Evolutionary conservation across 2,329 filamentous ascomycete genomes (phyloP).

Genomic region (Fusarium sp.): DNA sequence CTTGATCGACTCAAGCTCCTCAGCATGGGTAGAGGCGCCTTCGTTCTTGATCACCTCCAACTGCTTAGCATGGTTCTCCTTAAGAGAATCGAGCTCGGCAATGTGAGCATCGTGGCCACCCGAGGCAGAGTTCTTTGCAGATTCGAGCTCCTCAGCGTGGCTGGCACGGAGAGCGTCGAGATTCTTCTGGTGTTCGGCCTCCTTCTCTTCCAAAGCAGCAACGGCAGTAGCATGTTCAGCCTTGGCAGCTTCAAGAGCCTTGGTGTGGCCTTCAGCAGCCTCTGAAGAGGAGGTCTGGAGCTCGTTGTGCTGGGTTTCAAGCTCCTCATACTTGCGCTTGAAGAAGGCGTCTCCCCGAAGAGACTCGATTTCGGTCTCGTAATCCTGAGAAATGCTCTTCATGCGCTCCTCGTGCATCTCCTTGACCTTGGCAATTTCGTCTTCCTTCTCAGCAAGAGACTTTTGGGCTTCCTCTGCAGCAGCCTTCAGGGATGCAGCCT

Average conservation of each 20-base stretch:
- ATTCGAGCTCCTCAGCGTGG: slow-evolving; percentile 67
- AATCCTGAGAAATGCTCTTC: slow-evolving; percentile 67
- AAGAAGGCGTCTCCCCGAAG: slow-evolving; percentile 70
- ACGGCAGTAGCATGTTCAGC: slow-evolving; percentile 56
- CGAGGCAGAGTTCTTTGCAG: slow-evolving; percentile 61
- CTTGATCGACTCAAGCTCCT: slow-evolving; percentile 55
- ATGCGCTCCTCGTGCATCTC: slow-evolving; percentile 67
- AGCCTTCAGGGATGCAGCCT: slow-evolving; percentile 58
- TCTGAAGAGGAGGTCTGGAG: slow-evolving; percentile 51
- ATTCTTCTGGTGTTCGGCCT: slow-evolving; percentile 62
- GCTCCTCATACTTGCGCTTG: slow-evolving; percentile 69
- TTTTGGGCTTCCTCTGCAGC: slow-evolving; percentile 59
- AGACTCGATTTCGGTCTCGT: slow-evolving; percentile 71
- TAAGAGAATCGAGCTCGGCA: slow-evolving; percentile 63
- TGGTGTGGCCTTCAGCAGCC: slow-evolving; percentile 50
- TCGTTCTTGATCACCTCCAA: slow-evolving; percentile 56
- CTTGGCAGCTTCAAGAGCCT: slow-evolving; percentile 55
- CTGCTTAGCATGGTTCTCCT: slow-evolving; percentile 63
- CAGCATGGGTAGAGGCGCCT: slow-evolving; percentile 50
- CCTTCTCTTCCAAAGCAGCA: slow-evolving; percentile 59
- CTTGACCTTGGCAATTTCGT: slow-evolving; percentile 61
- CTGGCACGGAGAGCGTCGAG: slow-evolving; percentile 65
- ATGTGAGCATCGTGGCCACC: slow-evolving; percentile 59
- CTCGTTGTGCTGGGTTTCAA: slow-evolving; percentile 66
- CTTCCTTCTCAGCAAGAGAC: slow-evolving; percentile 59